Base-by-base conservation (phyloP, 768 basidiomycete genomes). In the Panus rudis region DNA sequence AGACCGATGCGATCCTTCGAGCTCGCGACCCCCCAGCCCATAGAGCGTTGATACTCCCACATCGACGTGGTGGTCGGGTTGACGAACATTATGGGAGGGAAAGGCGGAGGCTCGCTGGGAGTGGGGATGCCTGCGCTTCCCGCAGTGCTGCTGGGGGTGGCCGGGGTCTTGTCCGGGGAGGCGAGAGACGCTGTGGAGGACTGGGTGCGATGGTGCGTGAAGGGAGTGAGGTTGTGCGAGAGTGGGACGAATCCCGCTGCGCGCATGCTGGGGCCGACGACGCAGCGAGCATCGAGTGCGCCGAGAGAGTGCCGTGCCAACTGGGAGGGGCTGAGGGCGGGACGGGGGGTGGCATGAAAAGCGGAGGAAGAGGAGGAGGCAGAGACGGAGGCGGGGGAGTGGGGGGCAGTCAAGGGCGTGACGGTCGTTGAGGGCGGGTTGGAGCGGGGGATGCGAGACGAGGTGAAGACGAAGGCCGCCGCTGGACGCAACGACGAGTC, bases 391-490 rank as follows among this genome's bases (percentile, higher is more conserved):
- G 16, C 41, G 5, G 45, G 22, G n/a, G 41, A 44, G 39, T 35
- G 14, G 4, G 49, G 40, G 16, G 31, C 8, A 10, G 30, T 14
- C 13, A 6, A 20, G 16, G n/a, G 43, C 7, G 26, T 20, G 6
- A 19, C 24, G n/a, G 42, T 19, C 11, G 42, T 6, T 11, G 40
- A 42, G 11, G 42, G 42, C 14, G 42, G 23, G 23, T 8, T 6
- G 10, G 43, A 20, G n/a, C 51, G 52, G 30, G 53, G 47, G 22
- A 51, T 55, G 37, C 59, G 56, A 30, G 58, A 60, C 3, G 58
- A 60, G 20, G 58, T 58, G 53, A 60, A 60, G 35, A 60, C 58
- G 47, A 57, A 60, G 4, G 58, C 49, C 34, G 50, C 53, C 19
- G 43, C 24, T 33, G 30, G 50, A n/a, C 12, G 48, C 45, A 23